Percentiles rank a stretch among this genome's conserved stretches.
These are phyloP conservation scores for Moesziomyces sp. DNA, from an alignment of 1,284 basidiomycete genomes.

Conservation along the genomic window DNA sequence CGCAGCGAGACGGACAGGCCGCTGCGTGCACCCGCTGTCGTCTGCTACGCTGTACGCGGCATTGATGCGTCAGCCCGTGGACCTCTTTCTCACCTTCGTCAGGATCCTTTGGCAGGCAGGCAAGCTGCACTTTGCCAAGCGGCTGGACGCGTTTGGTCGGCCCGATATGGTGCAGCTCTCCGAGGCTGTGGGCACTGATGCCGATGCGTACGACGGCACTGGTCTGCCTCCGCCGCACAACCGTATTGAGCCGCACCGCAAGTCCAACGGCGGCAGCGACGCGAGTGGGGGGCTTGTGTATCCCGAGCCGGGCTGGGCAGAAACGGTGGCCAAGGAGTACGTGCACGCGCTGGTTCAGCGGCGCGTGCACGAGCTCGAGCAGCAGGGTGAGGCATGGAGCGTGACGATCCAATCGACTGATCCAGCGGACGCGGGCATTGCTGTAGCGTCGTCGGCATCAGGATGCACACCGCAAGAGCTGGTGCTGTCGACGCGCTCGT, in stretches of 20 bases:
- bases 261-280: background rate
- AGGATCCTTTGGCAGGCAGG: slow-evolving; percentile 78
- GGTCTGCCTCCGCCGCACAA: slow-evolving; percentile 46
- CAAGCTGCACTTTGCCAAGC: slow-evolving; percentile 76
- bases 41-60: slow-evolving; percentile 70
- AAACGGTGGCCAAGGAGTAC: slow-evolving; percentile 19
- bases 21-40: slow-evolving; percentile 69
- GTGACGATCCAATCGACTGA: slow-evolving; percentile 20
- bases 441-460: background rate
- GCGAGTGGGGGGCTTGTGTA: slow-evolving; percentile 22
- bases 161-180: slow-evolving; percentile 71
- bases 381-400: slow-evolving; percentile 9
- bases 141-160: slow-evolving; percentile 75
- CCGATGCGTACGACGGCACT: slow-evolving; percentile 13
- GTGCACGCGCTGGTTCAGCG: slow-evolving; percentile 1
- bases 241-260: slow-evolving; percentile 40
- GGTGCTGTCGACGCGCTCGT: slow-evolving; percentile 71
- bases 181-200: background rate
- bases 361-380: slow-evolving; percentile 15
- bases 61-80: slow-evolving; percentile 72
- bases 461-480: slow-evolving; percentile 1
- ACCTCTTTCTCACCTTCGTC: slow-evolving; percentile 74
- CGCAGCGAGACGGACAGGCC: background rate
- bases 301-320: slow-evolving; percentile 22
- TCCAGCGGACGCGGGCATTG: slow-evolving; percentile 23